Conservation (phyloP, 108 stramenopile species). For the Pseudonitzschia pungens region DNA sequence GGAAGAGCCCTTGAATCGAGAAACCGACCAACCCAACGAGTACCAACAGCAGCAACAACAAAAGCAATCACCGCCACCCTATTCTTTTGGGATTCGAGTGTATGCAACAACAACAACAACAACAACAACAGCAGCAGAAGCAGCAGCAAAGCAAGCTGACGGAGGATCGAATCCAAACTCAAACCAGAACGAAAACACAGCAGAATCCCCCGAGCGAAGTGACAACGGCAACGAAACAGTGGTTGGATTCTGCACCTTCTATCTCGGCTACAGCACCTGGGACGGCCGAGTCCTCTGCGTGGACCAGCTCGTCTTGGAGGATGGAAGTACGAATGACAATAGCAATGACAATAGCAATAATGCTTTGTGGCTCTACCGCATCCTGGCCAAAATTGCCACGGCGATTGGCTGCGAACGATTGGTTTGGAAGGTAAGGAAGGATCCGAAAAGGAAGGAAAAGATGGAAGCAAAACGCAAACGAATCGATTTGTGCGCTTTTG, state of each 20-base stretch:
- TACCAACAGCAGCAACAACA: no score
- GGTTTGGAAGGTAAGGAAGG: slow-evolving; percentile 23
- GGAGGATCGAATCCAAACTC: no score
- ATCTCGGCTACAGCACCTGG: slow-evolving; percentile 45
- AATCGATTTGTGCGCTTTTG: not conserved
- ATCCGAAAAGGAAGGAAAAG: not conserved
- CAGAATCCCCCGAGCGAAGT: no score
- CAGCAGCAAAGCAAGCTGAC: no score
- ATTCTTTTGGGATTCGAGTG: no score
- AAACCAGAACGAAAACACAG: not conserved
- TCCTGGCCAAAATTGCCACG: slow-evolving; percentile 17
- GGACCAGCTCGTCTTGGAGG: slow-evolving; percentile 8
- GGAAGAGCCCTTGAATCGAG: no score
- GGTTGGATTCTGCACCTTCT: slow-evolving; percentile 32
- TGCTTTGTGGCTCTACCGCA: slow-evolving; percentile 1
- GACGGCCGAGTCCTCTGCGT: slow-evolving; percentile 35
- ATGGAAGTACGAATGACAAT: not conserved
- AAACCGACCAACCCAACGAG: no score
- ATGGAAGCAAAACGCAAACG: not conserved
- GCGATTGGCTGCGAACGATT: slow-evolving; percentile 5
- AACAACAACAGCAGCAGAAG: no score
- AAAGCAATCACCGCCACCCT: no score
- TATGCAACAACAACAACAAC: no score
- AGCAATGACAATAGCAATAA: not conserved
- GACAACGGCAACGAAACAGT: no score